A percentile compares a stretch with the other conserved stretches of the same genome.
phyloP scores from a whole-genome alignment of 2,329 filamentous ascomycete genomes.

The Hypoxylon sp. region DNA sequence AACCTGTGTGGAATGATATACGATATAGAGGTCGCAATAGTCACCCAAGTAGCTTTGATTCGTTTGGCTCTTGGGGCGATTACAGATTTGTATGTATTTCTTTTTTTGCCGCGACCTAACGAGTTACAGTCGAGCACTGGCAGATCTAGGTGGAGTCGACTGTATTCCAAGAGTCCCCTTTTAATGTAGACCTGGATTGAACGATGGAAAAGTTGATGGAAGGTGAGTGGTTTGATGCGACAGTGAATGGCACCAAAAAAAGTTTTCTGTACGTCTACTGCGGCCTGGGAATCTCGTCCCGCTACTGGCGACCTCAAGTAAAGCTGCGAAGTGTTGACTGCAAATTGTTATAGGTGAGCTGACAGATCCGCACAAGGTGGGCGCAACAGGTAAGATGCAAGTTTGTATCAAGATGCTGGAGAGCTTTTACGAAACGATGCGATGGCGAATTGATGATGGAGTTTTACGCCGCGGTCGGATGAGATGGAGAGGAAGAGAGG shows the following conservation, averaged over 20 bases:
- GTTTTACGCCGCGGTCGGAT: conserved; percentile 18
- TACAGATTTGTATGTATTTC: conserved; percentile 45
- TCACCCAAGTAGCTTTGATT: conserved; percentile 46
- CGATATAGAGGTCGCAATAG: conserved; percentile 38
- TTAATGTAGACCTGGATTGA: conserved; percentile 30
- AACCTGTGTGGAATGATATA: conserved; percentile 42
- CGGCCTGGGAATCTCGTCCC: conserved; percentile 40
- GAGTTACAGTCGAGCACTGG: conserved; percentile 47
- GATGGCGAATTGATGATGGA: conserved; percentile 7
- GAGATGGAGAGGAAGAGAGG: conserved; percentile 29
- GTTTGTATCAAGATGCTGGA: conserved; percentile 25
- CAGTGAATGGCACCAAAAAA: conserved; percentile 30
- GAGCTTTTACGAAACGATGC: conserved; percentile 13
- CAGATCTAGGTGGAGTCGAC: conserved; percentile 47
- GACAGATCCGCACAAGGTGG: conserved; percentile 2
- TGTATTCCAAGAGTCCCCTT: conserved; percentile 29
- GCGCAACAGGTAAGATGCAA: conserved; percentile 20
- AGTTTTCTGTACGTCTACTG: conserved; percentile 34
- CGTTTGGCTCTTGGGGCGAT: conserved; percentile 44
- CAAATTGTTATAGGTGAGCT: conserved; percentile 18
- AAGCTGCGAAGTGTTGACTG: conserved; percentile 38
- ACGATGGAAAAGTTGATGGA: conserved; percentile 25
- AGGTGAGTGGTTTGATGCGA: conserved; percentile 34
- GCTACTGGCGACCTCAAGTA: conserved; percentile 35
- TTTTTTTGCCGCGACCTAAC: conserved; percentile 45